A percentile compares a stretch with the other conserved stretches of the same genome.
Conservation (phyloP, 257 asterid genomes). For the Forsythia viridissima region DNA sequence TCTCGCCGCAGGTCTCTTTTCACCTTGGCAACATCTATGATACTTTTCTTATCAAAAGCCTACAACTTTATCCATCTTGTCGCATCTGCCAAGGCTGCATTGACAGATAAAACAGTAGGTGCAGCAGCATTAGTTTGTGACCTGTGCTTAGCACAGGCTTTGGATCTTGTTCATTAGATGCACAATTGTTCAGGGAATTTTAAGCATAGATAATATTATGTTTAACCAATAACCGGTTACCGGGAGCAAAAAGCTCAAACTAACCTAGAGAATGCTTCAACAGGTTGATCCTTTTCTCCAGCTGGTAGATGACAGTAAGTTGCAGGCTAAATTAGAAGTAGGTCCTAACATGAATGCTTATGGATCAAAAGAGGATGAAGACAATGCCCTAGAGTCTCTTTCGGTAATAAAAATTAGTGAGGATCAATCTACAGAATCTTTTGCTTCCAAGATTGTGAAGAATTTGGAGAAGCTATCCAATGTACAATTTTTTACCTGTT, state of each 20-base stretch:
- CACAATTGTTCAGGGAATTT: slow-evolving; percentile 5
- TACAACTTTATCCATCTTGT: slow-evolving; percentile 54
- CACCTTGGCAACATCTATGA: slow-evolving; percentile 73
- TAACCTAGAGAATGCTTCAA: slow-evolving; percentile 22
- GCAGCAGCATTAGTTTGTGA: slow-evolving; percentile 17
- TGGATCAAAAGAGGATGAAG: slow-evolving; percentile 80
- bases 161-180: slow-evolving; percentile 22
- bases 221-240: slow-evolving; percentile 14
- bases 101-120: slow-evolving; percentile 63
- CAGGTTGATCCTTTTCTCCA: slow-evolving; percentile 78
- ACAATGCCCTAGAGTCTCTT: slow-evolving; percentile 58
- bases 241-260: not conserved
- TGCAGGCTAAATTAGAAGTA: slow-evolving; percentile 45
- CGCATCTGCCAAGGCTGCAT: slow-evolving; percentile 55
- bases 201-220: slow-evolving; percentile 15
- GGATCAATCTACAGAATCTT: slow-evolving; percentile 63
- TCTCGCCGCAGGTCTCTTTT: slow-evolving; percentile 72
- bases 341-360: slow-evolving; percentile 39
- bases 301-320: slow-evolving; percentile 68
- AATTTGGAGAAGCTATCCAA: slow-evolving; percentile 45
- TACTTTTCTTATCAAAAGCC: slow-evolving; percentile 68
- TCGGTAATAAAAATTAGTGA: slow-evolving; percentile 43
- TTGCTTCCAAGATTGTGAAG: slow-evolving; percentile 59
- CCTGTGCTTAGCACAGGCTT: slow-evolving; percentile 20
- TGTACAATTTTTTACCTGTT: slow-evolving; percentile 34